Evolutionary conservation across 2,329 filamentous ascomycete species (phyloP), one percentile per base, ranked within the genome.

Genomic region (Penicillium sp.): DNA sequence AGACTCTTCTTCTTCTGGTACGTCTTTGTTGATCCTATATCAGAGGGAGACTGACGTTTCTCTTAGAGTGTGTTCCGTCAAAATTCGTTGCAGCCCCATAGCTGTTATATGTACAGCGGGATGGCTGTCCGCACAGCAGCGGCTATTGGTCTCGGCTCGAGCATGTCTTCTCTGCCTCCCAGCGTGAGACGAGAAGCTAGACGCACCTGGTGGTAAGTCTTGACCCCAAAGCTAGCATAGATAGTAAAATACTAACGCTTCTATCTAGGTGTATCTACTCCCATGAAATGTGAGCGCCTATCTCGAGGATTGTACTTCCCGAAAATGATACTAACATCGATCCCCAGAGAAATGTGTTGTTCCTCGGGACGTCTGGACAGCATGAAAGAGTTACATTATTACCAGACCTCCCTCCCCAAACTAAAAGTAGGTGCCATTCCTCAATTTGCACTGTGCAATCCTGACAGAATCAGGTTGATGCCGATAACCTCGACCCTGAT

Each of bases 341-440:
- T 31, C 29, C 4, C 10, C 10, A 71, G 69, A 41, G 69, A 72
- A 57, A 71, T 72, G 67, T 71, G 68, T 50, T 65, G 66, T 51
- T 69, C 69, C 19, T 68, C 67, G 2, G 69, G 69, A 6, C 63
- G 69, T 0, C 63, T 69, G n/a, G 64, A 70, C 46, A 67, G 65
- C 50, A 65, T 72, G 54, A 69, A 69, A 46, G 64, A 68, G 12
- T 64, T 71, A 8, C 58, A 61, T 13, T 66, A 67, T 43, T 71
- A 72, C 42, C 61, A 67, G 48, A 60, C 65, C 4, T 58, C 63
- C 27, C 56, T 65, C 13, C 63, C 62, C 12, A 66, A 55, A 6
- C 60, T 63, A 5, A 63, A 61, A 55, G 67, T 62, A 52, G 10
- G 35, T 38, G 35, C 8, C 17, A 33, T 33, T 19, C 7, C 17